Evolutionary conservation across 257 asterid genomes (phyloP), one percentile per base, ranked within the genome.

Genomic region (Ajuga chamaepitys): DNA sequence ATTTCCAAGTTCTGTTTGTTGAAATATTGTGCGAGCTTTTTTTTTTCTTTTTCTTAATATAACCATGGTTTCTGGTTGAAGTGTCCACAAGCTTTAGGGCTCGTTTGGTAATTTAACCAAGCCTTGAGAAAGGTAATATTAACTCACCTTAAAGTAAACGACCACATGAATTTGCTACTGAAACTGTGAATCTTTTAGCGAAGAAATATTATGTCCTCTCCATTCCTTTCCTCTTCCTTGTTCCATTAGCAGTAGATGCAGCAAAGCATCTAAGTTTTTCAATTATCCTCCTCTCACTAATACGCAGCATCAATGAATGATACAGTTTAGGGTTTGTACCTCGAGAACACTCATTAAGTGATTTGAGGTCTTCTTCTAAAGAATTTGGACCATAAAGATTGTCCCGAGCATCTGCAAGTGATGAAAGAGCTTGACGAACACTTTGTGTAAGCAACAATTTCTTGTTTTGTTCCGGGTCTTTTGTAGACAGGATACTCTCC

Each of bases 251-350:
- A 42, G 69, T 42, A 59, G 69, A 24, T 17, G 74, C 69, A 48
- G 88, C 91, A 73, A 68, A 83, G 35, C 70, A 68, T 73, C 95
- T 82, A 32, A 89, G 84, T 64, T 80, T 92, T 50, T 78, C 76
- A n/a, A 89, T 77, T 61, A 89, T 89, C 71, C 70, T 89, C 82
- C 97, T 92, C 81, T 89, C 98, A 22, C 94, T 80, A 26, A 85
- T 73, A 44, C 98, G 97, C 47, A 92, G 85, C 81, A 75, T 58
- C 81, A 81, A 66, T 12, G 96, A 85, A 70, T 91, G 81, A 71
- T 79, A 82, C 65, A 70, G 24, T 62, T 84, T 87, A 11, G 83
- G 77, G 42, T 85, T 83, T 42, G 60, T 73, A 34, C 44, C 60
- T 37, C 9, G 67, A 64, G 80, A 79, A 47, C 88, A 73, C 63